Base-by-base conservation (phyloP, 495 filamentous ascomycete genomes). In the Penicillium canariense region DNA sequence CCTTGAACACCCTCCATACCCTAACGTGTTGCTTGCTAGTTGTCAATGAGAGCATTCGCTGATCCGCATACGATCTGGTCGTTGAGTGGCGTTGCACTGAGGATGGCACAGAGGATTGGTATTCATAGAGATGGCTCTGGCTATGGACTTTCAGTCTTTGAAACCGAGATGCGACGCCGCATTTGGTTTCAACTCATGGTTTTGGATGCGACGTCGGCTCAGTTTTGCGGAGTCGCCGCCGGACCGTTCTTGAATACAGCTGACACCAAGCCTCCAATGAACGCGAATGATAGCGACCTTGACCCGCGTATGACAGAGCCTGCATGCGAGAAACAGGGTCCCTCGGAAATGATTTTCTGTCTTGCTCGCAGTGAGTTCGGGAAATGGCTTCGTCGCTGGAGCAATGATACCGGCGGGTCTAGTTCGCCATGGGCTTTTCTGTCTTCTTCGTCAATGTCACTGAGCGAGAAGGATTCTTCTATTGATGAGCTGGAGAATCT, bases 341-440 rank as follows among this genome's bases (percentile, higher is more conserved):
- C 84, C 0, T 86, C 85, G 4, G 85, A 88, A 47, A 87, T 87
- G 85, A 79, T 84, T 22, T 87, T 86, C 58, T 81, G 79, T 56
- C 67, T 85, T n/a, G 66, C 86, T 20, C 74, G 77, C 7, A 51
- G 48, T 69, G 61, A 80, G 70, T 56, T 68, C 50, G 58, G 74
- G 64, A 53, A 64, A 74, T 68, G 69, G 78, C 49, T 76, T 56
- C 47, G 62, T 63, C 51, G 72, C 68, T 63, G 60, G 66, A 60
- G 64, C 58, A 49, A 54, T 32, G 15, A 59, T 3, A 17, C 30
- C 5, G 42, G 52, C 7, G 55, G 36, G 25, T 67, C 70, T 26
- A 63, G 71, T 50, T 71, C 67, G 1, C 39, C 61, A 4, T 76
- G 71, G 72, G 59, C 56, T 14, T 64, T 69, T 17, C 44, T 74